A percentile compares a stretch with the other conserved stretches of the same genome.
Evolutionary conservation across 139 green algal species (phyloP).

Genomic region (Picochlorum sp.): DNA sequence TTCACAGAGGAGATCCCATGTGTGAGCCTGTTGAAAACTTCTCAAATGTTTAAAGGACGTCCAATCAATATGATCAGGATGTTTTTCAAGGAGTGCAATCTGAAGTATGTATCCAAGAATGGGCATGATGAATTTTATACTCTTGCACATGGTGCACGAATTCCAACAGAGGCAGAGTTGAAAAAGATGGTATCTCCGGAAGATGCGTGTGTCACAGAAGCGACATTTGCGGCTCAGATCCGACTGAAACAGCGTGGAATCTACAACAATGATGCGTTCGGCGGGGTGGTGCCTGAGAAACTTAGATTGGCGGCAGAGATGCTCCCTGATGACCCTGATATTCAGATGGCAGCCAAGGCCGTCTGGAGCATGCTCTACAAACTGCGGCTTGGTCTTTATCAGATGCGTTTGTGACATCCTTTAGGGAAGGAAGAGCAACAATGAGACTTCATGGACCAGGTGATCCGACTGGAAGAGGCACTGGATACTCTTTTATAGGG

Average conservation of each 20-base stretch:
- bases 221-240: background rate
- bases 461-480: constrained; percentile 64
- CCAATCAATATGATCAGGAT: constrained; percentile 27
- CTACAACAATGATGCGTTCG: constrained; percentile 2
- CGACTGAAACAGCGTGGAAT: constrained; percentile 3
- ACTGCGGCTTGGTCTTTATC: constrained; percentile 47
- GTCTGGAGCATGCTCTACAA: constrained; percentile 18
- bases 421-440: constrained; percentile 30
- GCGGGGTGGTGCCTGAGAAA: constrained; percentile 18
- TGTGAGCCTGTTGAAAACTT: background rate
- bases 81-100: constrained; percentile 36
- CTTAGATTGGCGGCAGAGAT: constrained; percentile 39
- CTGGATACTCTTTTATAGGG: constrained; percentile 56
- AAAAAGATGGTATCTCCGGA: constrained; percentile 18
- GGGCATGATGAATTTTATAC: constrained; percentile 16
- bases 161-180: constrained; percentile 29
- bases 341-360: constrained; percentile 14
- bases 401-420: constrained; percentile 43
- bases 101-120: constrained; percentile 9
- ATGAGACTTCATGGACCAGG: constrained; percentile 38
- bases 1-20: background rate
- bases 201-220: constrained; percentile 6
- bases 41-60: constrained; percentile 10
- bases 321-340: constrained; percentile 35
- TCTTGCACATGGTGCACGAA: constrained; percentile 17